Evolutionary conservation across 2,329 filamentous ascomycete species (phyloP).

Genomic region (Cladorrhinum sp.): DNA sequence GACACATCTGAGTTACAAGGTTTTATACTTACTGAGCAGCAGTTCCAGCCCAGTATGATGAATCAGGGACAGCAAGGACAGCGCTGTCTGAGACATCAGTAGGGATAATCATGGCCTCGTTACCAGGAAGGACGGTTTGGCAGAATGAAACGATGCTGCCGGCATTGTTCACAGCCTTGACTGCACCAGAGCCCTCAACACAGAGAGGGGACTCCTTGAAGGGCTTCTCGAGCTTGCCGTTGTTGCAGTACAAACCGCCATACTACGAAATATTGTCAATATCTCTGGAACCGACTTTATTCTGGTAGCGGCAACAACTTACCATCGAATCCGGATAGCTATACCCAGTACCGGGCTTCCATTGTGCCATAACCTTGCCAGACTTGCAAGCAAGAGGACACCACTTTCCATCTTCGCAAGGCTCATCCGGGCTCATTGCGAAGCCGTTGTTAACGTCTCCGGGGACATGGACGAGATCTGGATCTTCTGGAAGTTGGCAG

Average conservation of each 20-base stretch:
- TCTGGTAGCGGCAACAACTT: conserved; percentile 33
- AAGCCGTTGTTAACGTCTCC: conserved; percentile 69
- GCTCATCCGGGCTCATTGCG: conserved; percentile 74
- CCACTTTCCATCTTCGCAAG: conserved; percentile 64
- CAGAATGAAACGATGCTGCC: conserved; percentile 66
- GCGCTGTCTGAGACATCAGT: conserved; percentile 59
- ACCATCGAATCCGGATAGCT: conserved; percentile 70
- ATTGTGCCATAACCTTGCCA: conserved; percentile 75
- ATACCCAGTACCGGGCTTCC: conserved; percentile 70
- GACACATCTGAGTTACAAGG: background rate
- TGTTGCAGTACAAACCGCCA: conserved; percentile 70
- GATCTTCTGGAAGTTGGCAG: conserved; percentile 65
- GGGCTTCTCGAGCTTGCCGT: conserved; percentile 65
- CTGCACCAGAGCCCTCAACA: conserved; percentile 62
- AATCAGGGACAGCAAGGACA: conserved; percentile 68
- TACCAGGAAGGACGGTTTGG: conserved; percentile 75
- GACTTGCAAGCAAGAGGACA: conserved; percentile 76
- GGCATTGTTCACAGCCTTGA: conserved; percentile 65
- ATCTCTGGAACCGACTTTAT: background rate
- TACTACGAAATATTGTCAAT: conserved; percentile 48
- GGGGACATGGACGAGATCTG: conserved; percentile 66
- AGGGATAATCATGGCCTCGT: conserved; percentile 79
- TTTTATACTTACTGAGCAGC: conserved; percentile 70
- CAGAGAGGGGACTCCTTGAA: conserved; percentile 68
- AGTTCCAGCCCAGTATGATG: conserved; percentile 68